These are phyloP conservation scores for Calonectria pseudoturangicola DNA, from an alignment of 2,329 filamentous ascomycete species.

Conservation along the genomic window DNA sequence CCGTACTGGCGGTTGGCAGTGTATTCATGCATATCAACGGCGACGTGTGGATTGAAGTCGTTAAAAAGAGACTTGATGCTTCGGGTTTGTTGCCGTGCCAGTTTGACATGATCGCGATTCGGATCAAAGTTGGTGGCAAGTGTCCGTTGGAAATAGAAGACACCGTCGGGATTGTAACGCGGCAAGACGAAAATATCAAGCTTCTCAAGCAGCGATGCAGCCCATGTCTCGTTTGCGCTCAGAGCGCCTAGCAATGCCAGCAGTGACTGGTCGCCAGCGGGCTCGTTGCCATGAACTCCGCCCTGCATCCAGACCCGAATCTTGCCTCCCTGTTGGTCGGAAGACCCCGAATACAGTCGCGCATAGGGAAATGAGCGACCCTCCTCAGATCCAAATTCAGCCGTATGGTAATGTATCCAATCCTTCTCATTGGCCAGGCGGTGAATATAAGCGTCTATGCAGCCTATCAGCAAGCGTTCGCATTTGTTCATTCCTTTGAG, in stretches of 20 bases:
- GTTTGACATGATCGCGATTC: constrained; percentile 59
- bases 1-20: constrained; percentile 48
- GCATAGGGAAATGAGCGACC: constrained; percentile 47
- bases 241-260: constrained; percentile 57
- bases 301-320: constrained; percentile 58
- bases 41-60: constrained; percentile 56
- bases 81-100: constrained; percentile 57
- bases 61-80: constrained; percentile 55
- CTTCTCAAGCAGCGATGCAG: constrained; percentile 51
- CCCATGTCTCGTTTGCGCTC: constrained; percentile 55
- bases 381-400: constrained; percentile 22
- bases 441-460: constrained; percentile 4
- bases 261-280: constrained; percentile 56
- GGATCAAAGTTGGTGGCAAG: constrained; percentile 57
- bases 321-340: constrained; percentile 41
- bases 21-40: constrained; percentile 60
- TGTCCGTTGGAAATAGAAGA: constrained; percentile 58
- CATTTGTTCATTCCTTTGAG: not conserved
- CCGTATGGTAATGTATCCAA: constrained; percentile 21
- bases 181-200: constrained; percentile 57
- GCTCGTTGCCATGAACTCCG: constrained; percentile 59
- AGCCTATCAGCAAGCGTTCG: not conserved
- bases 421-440: constrained; percentile 10
- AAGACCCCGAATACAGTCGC: constrained; percentile 32
- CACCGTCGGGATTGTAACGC: constrained; percentile 59